These are phyloP conservation scores for Knoxia roxburghii DNA, from an alignment of 257 asterid species.

Conservation along the genomic window DNA sequence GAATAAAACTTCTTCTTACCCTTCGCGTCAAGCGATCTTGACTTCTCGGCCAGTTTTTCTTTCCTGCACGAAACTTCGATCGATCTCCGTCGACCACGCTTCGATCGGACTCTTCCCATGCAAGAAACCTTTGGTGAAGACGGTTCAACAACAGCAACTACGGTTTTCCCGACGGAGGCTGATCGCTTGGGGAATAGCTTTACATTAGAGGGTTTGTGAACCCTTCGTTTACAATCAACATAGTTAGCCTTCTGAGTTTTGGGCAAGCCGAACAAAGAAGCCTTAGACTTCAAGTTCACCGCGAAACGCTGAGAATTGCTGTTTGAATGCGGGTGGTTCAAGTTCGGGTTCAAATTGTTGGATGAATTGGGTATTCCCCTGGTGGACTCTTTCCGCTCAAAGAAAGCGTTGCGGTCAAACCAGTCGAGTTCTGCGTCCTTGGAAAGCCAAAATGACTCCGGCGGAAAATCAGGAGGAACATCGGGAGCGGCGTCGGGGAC, in stretches of 20 bases:
- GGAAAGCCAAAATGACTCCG: constrained; percentile 86
- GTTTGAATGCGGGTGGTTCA: constrained; percentile 33
- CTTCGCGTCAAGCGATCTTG: constrained; percentile 31
- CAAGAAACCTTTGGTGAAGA: constrained; percentile 93
- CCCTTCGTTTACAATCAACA: constrained; percentile 39
- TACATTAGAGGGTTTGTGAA: constrained; percentile 35
- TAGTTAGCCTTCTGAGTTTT: constrained; percentile 55
- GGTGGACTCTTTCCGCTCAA: constrained; percentile 69
- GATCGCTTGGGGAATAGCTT: constrained; percentile 61
- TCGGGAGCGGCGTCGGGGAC: constrained; percentile 13
- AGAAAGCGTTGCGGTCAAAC: constrained; percentile 72
- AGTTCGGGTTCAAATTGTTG: constrained; percentile 22
- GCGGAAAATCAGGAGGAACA: constrained; percentile 51
- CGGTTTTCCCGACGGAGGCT: constrained; percentile 34
- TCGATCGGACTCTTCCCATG: constrained; percentile 85
- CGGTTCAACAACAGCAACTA: constrained; percentile 50
- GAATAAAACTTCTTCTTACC: constrained; percentile 37
- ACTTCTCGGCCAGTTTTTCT: constrained; percentile 30
- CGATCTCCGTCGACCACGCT: constrained; percentile 63
- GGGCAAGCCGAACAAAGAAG: constrained; percentile 67
- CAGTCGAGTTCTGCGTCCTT: constrained; percentile 85
- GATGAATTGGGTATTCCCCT: constrained; percentile 46
- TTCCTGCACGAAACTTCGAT: constrained; percentile 26
- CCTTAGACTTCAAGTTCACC: constrained; percentile 37
- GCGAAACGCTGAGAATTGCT: constrained; percentile 56